These are phyloP conservation scores for Phaeolepiota aurea DNA, from an alignment of 768 basidiomycete genomes.

Conservation along the genomic window DNA sequence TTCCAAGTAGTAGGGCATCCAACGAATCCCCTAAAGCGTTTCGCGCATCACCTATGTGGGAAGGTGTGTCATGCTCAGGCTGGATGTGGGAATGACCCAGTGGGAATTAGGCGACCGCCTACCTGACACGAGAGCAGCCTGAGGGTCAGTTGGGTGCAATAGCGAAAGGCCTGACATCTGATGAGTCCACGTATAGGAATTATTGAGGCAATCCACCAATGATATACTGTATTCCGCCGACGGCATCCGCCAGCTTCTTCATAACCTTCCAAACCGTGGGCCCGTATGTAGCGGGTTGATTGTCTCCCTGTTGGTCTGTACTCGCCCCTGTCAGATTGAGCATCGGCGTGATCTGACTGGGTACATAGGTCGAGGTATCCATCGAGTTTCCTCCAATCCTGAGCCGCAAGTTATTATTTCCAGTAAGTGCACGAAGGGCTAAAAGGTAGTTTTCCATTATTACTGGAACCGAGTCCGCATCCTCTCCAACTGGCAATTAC, in stretches of 20 bases:
- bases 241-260: constrained; percentile 21
- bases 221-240: constrained; percentile 22
- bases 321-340: constrained; percentile 22
- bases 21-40: constrained; percentile 27
- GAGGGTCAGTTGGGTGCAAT: too few relatives aligned
- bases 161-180: too few relatives aligned
- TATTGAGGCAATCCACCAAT: constrained; percentile 21
- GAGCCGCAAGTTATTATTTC: constrained; percentile 31
- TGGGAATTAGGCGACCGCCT: too few relatives aligned
- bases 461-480: constrained; percentile 39
- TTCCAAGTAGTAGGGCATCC: constrained; percentile 41
- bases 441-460: constrained; percentile 53
- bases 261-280: constrained; percentile 40
- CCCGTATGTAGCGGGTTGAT: constrained; percentile 41
- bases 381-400: constrained; percentile 44
- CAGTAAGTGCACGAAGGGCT: constrained; percentile 40
- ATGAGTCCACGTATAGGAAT: constrained; percentile 3
- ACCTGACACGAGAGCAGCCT: too few relatives aligned
- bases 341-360: constrained; percentile 31
- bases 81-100: too few relatives aligned
- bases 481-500: constrained; percentile 48
- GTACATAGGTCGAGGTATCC: constrained; percentile 34
- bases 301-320: constrained; percentile 32
- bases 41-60: constrained; percentile 21
- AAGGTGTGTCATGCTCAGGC: too few relatives aligned